These are phyloP conservation scores for Nakazawaea ambrosiae DNA, from an alignment of 805 yeast species.

Conservation along the genomic window DNA sequence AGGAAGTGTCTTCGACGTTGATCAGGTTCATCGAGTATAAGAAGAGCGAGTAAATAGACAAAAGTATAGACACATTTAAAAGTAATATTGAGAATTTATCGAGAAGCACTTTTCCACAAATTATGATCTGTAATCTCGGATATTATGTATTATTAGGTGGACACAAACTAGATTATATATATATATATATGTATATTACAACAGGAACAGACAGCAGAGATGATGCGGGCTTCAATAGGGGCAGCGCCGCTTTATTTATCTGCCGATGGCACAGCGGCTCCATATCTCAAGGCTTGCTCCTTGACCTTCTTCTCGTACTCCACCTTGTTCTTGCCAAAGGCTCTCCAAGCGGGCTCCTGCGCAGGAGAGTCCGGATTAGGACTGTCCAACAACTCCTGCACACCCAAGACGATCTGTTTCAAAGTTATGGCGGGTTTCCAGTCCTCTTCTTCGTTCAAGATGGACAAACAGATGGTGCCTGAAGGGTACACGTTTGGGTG, in stretches of 20 bases:
- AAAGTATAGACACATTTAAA: too few species aligned
- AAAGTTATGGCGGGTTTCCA: constrained; percentile 97
- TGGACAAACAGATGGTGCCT: constrained; percentile 91
- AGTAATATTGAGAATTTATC: too few species aligned
- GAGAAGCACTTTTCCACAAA: too few species aligned
- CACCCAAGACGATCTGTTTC: constrained; percentile 83
- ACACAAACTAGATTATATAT: too few species aligned
- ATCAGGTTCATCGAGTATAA: constrained; percentile 78
- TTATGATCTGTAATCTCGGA: too few species aligned
- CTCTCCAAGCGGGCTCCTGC: constrained; percentile 94
- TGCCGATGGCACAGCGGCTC: too few species aligned
- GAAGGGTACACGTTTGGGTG: constrained; percentile 98
- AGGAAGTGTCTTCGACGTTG: constrained; percentile 60
- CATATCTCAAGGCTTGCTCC: constrained; percentile 74
- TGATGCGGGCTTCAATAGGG: too few species aligned
- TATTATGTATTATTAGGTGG: too few species aligned
- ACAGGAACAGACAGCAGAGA: too few species aligned
- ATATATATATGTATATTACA: too few species aligned
- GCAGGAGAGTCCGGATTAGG: constrained; percentile 98
- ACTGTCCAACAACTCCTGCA: constrained; percentile 81
- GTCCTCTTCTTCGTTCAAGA: constrained; percentile 90
- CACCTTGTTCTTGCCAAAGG: constrained; percentile 61
- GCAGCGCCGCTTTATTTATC: too few species aligned
- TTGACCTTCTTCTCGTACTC: constrained; percentile 70
- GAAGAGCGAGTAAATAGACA: constrained; percentile 11